phyloP scores from a whole-genome alignment of 306 rosid genomes.

The Rubus idaeus region DNA sequence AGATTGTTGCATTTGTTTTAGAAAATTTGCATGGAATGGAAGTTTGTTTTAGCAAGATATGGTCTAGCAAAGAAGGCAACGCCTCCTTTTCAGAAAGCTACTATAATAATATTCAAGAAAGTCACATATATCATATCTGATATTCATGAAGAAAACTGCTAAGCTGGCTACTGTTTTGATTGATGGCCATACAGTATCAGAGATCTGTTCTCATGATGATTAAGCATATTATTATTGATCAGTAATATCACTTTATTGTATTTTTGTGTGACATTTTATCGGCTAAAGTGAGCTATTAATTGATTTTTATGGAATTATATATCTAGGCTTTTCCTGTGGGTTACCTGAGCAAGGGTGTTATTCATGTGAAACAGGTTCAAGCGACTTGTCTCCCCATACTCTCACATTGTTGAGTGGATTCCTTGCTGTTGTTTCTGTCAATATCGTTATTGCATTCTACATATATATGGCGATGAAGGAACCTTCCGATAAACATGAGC shows the following conservation, averaged over 20 bases:
- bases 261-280: background rate
- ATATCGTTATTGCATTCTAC: conserved; percentile 74
- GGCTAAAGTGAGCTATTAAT: conserved; percentile 10
- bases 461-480: conserved; percentile 86
- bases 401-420: conserved; percentile 80
- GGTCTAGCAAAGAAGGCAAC: background rate
- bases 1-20: too few relatives aligned
- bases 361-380: conserved; percentile 49
- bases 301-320: conserved; percentile 12
- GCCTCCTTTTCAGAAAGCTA: background rate
- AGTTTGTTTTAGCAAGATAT: too few relatives aligned
- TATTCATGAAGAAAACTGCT: background rate
- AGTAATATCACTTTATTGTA: too few relatives aligned
- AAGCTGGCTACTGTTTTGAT: background rate
- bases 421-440: conserved; percentile 85
- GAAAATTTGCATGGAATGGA: too few relatives aligned
- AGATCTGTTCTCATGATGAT: background rate
- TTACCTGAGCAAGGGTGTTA: background rate
- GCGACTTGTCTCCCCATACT: conserved; percentile 65
- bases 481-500: conserved; percentile 71
- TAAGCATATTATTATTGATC: background rate
- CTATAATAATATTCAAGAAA: background rate
- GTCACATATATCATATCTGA: background rate
- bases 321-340: background rate
- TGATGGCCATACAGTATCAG: background rate